Base-by-base conservation (phyloP, 1,284 basidiomycete genomes). In the Fomitopsis palustris region DNA sequence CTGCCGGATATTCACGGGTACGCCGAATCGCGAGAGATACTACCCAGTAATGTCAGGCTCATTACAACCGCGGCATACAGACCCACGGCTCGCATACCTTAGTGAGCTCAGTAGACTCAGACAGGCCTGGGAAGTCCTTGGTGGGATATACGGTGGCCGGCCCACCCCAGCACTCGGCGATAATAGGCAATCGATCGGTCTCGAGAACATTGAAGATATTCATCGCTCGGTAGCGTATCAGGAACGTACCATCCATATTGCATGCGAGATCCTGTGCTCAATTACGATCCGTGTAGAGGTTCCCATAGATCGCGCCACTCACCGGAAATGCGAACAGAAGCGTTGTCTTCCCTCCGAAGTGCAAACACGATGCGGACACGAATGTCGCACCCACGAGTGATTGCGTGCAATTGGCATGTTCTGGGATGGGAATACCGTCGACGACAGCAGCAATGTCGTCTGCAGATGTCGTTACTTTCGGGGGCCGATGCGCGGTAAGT, bases 71-170 rank as follows among this genome's bases (percentile, higher is more conserved):
- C 31, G 12, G 14, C 16, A n/a, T 14, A n/a, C 8, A 25, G n/a
- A 29, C 21, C 17, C 21, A n/a, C n/a, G n/a, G 25, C n/a, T 19
- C 2, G 35, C 54, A 10, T 17, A 87, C 87, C 80, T 88, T 90
- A 7, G 88, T 90, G 51, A 90, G 72, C 37, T 88, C 83, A 0
- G 88, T 90, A 0, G 88, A 90, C 5, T 83, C 80, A 33, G 78
- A 80, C 9, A 90, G 69, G 1, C 88, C 87, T 0, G 88, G 88
- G 67, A 90, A 90, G 67, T 90, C 87, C 65, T 90, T 90, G 0
- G 88, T 90, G 25, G 88, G 89, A 65, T 87, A 90, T 0, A 90
- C 81, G 19, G 80, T 80, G 67, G 90, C 90, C 1, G 74, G 59
- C 0, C 83, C 59, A 14, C 57, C 60, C 19, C 54, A 56, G 27